Evolutionary conservation across 2,329 filamentous ascomycete genomes (phyloP).

Genomic region (Chrysoporthe cubensis): DNA sequence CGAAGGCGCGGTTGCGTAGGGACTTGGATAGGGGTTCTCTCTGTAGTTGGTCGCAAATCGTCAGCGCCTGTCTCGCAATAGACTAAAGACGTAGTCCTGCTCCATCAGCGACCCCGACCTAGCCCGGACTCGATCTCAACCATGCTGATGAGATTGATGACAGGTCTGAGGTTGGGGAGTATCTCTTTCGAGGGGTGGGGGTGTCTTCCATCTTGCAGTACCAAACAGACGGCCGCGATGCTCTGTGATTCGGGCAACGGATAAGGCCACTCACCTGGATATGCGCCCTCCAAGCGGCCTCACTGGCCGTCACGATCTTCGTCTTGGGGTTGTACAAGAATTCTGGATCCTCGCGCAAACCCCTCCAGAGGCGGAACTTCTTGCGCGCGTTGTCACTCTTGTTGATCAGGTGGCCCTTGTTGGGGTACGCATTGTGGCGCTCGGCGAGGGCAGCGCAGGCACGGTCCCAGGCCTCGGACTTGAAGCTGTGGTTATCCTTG

Average conservation of each 20-base stretch:
- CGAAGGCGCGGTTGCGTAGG: constrained; percentile 60
- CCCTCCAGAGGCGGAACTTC: constrained; percentile 64
- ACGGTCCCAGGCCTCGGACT: constrained; percentile 64
- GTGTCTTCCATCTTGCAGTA: neutral
- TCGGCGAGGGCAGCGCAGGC: constrained; percentile 58
- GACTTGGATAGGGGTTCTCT: constrained; percentile 62
- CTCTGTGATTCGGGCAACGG: constrained; percentile 1
- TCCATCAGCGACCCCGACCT: constrained; percentile 23
- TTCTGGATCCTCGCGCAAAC: constrained; percentile 59
- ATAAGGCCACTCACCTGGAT: constrained; percentile 53
- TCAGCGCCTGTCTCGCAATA: constrained; percentile 27
- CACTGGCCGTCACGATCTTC: constrained; percentile 57
- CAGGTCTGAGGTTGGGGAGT: no score
- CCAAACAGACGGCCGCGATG: neutral
- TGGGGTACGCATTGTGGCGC: constrained; percentile 59
- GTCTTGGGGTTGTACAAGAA: constrained; percentile 58
- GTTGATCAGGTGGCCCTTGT: constrained; percentile 65
- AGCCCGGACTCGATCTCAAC: constrained; percentile 12
- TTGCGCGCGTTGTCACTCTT: constrained; percentile 67
- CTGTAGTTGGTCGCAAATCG: constrained; percentile 39
- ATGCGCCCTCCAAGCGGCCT: constrained; percentile 61
- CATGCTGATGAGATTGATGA: constrained; percentile 7
- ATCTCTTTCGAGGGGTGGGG: no score
- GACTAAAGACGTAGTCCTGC: constrained; percentile 6
- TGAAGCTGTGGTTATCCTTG: constrained; percentile 58